These are phyloP conservation scores for Neodidymelliopsis sp. DNA, from an alignment of 2,329 filamentous ascomycete species.

Conservation along the genomic window DNA sequence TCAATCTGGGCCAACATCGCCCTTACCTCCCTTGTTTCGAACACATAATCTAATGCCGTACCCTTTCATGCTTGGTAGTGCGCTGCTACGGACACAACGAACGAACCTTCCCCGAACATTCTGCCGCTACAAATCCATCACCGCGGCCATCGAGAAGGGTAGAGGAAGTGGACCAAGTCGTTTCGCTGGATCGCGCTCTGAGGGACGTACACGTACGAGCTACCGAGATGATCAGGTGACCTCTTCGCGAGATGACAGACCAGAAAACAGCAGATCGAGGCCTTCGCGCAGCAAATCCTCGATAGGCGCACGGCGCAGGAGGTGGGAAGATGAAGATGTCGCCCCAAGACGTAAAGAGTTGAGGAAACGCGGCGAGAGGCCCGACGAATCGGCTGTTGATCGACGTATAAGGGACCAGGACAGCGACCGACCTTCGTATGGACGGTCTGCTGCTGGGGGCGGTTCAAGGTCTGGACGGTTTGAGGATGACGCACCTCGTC, in stretches of 20 bases:
- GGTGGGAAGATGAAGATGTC: constrained; percentile 16
- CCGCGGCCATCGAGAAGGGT: constrained; percentile 43
- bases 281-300: constrained; percentile 19
- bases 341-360: constrained; percentile 15
- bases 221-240: constrained; percentile 1
- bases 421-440: not conserved
- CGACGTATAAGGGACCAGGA: constrained; percentile 11
- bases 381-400: constrained; percentile 13
- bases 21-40: not conserved
- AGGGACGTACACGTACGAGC: constrained; percentile 16
- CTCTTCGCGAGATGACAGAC: constrained; percentile 5
- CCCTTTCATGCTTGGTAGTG: constrained; percentile 22
- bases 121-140: constrained; percentile 42
- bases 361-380: constrained; percentile 7
- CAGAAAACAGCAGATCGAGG: constrained; percentile 2
- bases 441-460: not conserved
- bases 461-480: not conserved
- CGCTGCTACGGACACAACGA: constrained; percentile 26
- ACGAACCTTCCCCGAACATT: constrained; percentile 24
- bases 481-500: not conserved
- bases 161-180: constrained; percentile 22
- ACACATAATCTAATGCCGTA: constrained; percentile 30
- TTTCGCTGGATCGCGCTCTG: constrained; percentile 18
- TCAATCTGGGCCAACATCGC: not conserved
- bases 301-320: constrained; percentile 9